These are phyloP conservation scores for Chaetomiaceae sp. DNA, from an alignment of 2,329 filamentous ascomycete species.

Conservation along the genomic window DNA sequence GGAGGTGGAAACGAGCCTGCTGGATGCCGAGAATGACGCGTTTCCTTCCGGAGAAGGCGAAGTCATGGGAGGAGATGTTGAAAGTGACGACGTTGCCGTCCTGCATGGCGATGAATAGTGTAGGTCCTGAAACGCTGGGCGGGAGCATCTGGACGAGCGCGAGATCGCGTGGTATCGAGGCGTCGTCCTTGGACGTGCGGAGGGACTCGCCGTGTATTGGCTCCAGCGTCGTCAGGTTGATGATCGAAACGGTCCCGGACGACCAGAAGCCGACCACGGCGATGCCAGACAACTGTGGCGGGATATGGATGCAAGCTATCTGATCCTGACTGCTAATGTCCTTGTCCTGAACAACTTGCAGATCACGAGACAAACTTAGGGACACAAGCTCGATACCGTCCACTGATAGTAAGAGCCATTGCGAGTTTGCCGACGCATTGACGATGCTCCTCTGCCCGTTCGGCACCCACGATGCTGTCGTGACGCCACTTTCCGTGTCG, in stretches of 20 bases:
- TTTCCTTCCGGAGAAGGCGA: conserved; percentile 65
- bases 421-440: conserved; percentile 68
- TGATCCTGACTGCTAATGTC: conserved; percentile 64
- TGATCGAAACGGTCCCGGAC: conserved; percentile 70
- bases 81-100: conserved; percentile 89
- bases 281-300: conserved; percentile 55
- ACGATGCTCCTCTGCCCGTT: conserved; percentile 59
- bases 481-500: conserved; percentile 52
- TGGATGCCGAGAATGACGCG: conserved; percentile 81
- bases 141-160: conserved; percentile 74
- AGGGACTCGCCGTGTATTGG: conserved; percentile 58
- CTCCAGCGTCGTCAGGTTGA: conserved; percentile 62
- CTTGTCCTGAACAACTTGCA: conserved; percentile 55
- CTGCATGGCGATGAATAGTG: conserved; percentile 83
- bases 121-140: conserved; percentile 53
- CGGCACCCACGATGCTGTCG: conserved; percentile 55
- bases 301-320: conserved; percentile 77
- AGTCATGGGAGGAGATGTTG: conserved; percentile 61
- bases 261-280: conserved; percentile 87
- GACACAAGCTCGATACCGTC: conserved; percentile 69
- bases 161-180: conserved; percentile 78
- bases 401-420: conserved; percentile 66
- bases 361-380: conserved; percentile 55
- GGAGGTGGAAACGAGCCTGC: conserved; percentile 72
- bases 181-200: conserved; percentile 55